Conservation (phyloP, 2,329 filamentous ascomycete species). For the Tolypocladium album region DNA sequence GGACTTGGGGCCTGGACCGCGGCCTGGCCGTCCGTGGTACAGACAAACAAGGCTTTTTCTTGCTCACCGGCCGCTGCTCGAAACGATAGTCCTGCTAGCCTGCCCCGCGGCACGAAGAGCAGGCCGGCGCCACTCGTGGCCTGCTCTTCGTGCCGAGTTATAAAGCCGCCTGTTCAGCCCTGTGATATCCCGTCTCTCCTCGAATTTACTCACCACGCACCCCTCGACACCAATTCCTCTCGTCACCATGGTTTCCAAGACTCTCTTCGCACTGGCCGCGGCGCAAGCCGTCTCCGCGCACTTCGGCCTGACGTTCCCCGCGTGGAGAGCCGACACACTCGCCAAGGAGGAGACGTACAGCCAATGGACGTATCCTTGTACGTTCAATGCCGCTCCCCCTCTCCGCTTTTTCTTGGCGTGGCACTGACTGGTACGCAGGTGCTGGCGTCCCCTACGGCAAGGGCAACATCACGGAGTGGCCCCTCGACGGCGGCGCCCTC, state of each 20-base stretch:
- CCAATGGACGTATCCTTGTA: conserved; percentile 43
- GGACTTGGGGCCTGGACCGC: neutral
- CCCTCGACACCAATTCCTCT: neutral
- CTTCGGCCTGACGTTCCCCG: conserved; percentile 35
- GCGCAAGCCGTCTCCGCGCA: conserved; percentile 32
- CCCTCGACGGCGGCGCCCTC: conserved; percentile 36
- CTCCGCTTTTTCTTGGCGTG: neutral
- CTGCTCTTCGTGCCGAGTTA: neutral
- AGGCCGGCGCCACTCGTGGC: neutral
- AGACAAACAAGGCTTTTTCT: neutral
- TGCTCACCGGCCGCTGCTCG: neutral
- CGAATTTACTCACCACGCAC: neutral
- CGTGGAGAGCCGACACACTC: conserved; percentile 38
- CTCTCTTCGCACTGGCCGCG: conserved; percentile 22
- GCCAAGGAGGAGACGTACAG: conserved; percentile 26
- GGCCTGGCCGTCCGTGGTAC: neutral
- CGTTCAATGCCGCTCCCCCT: conserved; percentile 5
- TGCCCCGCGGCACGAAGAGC: no score
- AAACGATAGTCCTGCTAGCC: neutral
- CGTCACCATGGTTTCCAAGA: conserved; percentile 19
- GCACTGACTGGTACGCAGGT: conserved; percentile 20
- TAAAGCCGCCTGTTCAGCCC: neutral
- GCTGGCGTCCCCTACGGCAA: conserved; percentile 33
- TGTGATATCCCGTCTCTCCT: neutral
- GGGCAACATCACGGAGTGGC: conserved; percentile 42